Evolutionary conservation across 2,329 filamentous ascomycete species (phyloP), one percentile per base, ranked within the genome.

Genomic region (Nemania sp.): DNA sequence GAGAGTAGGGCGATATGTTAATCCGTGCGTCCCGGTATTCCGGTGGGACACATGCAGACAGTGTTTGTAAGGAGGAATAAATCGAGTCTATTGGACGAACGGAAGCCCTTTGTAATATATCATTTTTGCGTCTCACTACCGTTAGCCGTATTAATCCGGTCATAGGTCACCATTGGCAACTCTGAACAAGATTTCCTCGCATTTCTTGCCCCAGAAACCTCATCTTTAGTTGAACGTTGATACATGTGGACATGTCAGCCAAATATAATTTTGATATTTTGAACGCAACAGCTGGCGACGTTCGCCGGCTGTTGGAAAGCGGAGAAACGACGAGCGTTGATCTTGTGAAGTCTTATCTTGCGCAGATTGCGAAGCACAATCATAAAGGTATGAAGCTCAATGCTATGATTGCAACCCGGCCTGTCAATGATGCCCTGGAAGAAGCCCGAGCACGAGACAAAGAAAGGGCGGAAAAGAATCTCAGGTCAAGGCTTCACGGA

Each of bases 381-480:
- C 32, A 32, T 29, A 18, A 43, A 6, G 56, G 56, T n/a, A 47
- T 29, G 35, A 27, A 47, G 10, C 41, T 59, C n/a, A 45, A 59
- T 47, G 56, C 56, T 47, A 47, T 59, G 8, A 59, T 32, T 11
- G n/a, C 56, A 15, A 59, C 56, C 26, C 38, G 15, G 13, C 56
- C 56, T 11, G 22, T 47, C 22, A 11, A 32, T 6, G 10, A 5
- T 3, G n/a, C 49, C 1, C 32, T 59, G 5, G 11, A 43, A 18
- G 35, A 47, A 10, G 56, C 56, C n/a, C 13, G 10, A 24, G 56
- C 32, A n/a, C 24, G 47, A 5, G 56, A 59, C n/a, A 38, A 10
- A 11, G 53, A 56, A 22, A 20, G 27, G 5, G 8, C 10, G 18
- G 5, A 20, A 3, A 2, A 6, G 4, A n/a, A 29, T 2, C 29